phyloP scores from a whole-genome alignment of 2,329 filamentous ascomycete genomes.

The Exserohilum rostratum region DNA sequence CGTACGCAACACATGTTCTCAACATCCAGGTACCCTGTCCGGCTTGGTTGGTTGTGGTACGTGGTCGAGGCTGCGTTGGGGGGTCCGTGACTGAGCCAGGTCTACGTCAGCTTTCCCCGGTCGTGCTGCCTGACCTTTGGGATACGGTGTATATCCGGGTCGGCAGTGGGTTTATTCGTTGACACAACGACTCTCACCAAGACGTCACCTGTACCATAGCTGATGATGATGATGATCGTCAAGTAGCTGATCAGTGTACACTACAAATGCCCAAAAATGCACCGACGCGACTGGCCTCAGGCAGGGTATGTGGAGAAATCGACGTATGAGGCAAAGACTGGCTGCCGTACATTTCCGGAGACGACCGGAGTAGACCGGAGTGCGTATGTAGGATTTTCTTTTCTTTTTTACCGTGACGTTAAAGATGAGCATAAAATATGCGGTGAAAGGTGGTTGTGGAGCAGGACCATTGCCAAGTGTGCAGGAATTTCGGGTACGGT shows the following conservation, averaged over 20 bases:
- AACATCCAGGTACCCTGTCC: neutral
- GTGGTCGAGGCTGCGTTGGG: constrained; percentile 6
- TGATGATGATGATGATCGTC: neutral
- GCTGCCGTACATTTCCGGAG: neutral
- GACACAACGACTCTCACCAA: constrained; percentile 1
- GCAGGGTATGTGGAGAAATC: neutral
- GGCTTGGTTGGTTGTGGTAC: neutral
- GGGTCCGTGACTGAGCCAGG: constrained; percentile 11
- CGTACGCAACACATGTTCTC: neutral
- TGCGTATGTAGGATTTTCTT: neutral
- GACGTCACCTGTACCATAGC: neutral
- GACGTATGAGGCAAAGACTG: neutral
- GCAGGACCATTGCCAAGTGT: neutral
- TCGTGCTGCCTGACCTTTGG: constrained; percentile 14
- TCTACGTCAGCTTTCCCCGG: constrained; percentile 17
- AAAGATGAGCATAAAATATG: neutral
- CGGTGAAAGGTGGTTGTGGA: neutral
- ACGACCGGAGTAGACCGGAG: neutral
- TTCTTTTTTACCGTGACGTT: neutral
- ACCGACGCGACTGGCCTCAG: neutral
- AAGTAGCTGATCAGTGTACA: neutral
- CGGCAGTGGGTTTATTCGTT: neutral
- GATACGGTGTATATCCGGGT: neutral
- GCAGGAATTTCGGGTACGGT: neutral
- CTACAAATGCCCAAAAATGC: neutral